Conservation (phyloP, 2,329 filamentous ascomycete genomes). For the Verticillium nonalfalfae region DNA sequence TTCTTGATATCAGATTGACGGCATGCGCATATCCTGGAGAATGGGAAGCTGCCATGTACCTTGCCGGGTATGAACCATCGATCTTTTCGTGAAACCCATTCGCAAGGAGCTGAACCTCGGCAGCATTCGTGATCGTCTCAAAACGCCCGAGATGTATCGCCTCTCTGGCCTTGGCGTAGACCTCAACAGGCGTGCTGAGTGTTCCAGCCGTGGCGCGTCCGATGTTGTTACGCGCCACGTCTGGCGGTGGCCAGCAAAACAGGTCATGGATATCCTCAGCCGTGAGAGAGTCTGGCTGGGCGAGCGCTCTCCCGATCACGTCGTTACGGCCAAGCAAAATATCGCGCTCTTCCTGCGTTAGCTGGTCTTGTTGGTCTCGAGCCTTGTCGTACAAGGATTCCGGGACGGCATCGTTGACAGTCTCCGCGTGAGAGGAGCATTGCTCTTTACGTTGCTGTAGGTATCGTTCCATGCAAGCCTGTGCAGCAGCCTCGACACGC, state of each 20-base stretch:
- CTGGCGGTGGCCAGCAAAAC: conserved; percentile 8
- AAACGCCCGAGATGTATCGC: neutral
- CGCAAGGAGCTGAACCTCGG: neutral
- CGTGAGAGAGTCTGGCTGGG: conserved; percentile 7
- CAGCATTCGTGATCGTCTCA: neutral
- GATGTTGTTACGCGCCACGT: conserved; percentile 5
- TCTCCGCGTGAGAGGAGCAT: neutral
- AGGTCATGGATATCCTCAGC: conserved; percentile 5
- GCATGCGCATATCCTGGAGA: neutral
- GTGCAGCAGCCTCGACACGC: neutral
- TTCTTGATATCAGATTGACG: neutral
- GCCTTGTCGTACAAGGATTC: conserved; percentile 11
- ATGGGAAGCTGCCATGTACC: neutral
- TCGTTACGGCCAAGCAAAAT: conserved; percentile 11
- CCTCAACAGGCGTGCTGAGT: neutral
- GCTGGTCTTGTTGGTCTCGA: conserved; percentile 5
- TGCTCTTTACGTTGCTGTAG: neutral
- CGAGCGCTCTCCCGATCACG: conserved; percentile 9
- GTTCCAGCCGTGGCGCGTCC: neutral
- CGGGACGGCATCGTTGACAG: conserved; percentile 1
- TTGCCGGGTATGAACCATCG: neutral
- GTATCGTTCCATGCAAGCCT: neutral
- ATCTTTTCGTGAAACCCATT: neutral
- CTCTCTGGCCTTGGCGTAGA: conserved; percentile 3
- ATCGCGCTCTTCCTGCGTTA: conserved; percentile 10